Evolutionary conservation across 2,329 filamentous ascomycete species (phyloP), one percentile per base, ranked within the genome.

Genomic region (Monosporascus sp.): DNA sequence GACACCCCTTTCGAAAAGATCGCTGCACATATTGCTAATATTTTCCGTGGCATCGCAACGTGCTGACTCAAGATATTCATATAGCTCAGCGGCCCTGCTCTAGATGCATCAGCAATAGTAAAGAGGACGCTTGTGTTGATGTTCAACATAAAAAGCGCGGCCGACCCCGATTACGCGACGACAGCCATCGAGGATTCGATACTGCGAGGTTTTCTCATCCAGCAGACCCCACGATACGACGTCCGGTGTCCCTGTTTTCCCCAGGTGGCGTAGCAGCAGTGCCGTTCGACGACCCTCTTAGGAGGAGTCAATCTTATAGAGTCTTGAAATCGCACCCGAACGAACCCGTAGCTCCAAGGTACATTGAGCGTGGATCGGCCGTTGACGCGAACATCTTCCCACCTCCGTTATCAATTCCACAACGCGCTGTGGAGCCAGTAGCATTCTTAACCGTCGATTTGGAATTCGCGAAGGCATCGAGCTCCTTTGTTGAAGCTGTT

Each of bases 141-240:
- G 89, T 94, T 37, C 87, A 90, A 65, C 89, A 94, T 70, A 94
- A 93, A 70, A 94, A 93, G 68, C 77, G 89, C 61, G 89, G 89
- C 43, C 80, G 89, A 48, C 89, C 89, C 55, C 80, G 89, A 58
- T 74, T 94, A 60, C 82, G 89, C 62, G 89, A 93, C 65, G 87
- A 89, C 55, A 75, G 81, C 60, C 82, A 86, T 58, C 65, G 77
- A 48, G 76, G 82, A 57, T 84, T 80, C 61, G 83, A 85, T 54
- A 66, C 73, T 17, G 66, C 74, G 3, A 74, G 77, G 53, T 76
- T 75, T 54, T 69, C 74, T 46, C 73, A 75, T 55, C 68, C 72
- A 11, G 67, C 72, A 52, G 79, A 81, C 61, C 66, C 70, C 51
- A 68, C 69, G 31, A 66, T 70, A 57, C 77, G 79, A 60, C 73